Base-by-base conservation (phyloP, 768 basidiomycete species). In the Termitomyces sp. region DNA sequence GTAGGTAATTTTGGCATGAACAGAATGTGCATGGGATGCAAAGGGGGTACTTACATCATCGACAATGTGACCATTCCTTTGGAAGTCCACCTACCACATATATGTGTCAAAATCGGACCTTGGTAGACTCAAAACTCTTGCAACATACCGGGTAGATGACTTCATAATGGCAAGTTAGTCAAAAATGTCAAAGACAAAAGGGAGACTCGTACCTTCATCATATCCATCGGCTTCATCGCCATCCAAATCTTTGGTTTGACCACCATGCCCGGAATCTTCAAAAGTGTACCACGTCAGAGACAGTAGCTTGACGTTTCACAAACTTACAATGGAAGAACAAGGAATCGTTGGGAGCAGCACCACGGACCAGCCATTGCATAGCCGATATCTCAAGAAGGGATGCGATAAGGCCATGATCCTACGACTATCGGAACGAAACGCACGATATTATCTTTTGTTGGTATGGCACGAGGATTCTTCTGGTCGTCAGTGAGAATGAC, bases 291-390 rank as follows among this genome's bases (percentile, higher is more conserved):
- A 46, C 16, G 53, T 58, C 43, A 53, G 24, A 14, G 47, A 16
- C 18, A 46, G 20, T 16, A 31, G 5, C 24, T 16, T 43, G 22
- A 7, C 16, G 5, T 0, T 27, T 46, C 7, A 24, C 9, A 34
- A 27, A 16, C 82, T 56, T 58, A 89, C 90, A 95, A 62, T 94
- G 94, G 79, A 95, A 90, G 77, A 94, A 94, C 32, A 95, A 75
- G 3, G 94, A 86, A 64, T 96, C 93, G 61, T 94, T 87, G 1
- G 91, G 84, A 18, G 74, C 73, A 13, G 95, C 94, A 60, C 79
- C 87, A 16, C 71, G 73, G 18, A 94, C 91, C n/a, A 99, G 85
- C 95, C 94, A 98, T 58, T 84, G 79, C 92, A 96, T 95, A 5
- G 89, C 94, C 46, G 79, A 71, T 20, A 92, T 65, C 84, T 89